Conservation (phyloP, 2,329 filamentous ascomycete species). For the Clarireedia sp. region DNA sequence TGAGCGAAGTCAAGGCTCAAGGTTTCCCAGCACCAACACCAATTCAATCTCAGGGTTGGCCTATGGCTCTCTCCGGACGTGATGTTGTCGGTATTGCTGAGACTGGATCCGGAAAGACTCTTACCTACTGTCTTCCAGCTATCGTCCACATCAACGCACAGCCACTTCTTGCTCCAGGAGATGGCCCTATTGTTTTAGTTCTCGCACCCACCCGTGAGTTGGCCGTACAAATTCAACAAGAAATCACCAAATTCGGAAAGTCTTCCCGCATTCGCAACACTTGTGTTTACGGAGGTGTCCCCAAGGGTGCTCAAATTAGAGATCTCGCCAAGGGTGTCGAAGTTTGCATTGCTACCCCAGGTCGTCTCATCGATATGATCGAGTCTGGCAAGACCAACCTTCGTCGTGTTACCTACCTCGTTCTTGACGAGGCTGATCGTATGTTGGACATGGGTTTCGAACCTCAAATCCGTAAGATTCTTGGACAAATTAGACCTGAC, state of each 20-base stretch:
- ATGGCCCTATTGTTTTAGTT: slow-evolving; percentile 93
- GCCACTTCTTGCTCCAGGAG: slow-evolving; percentile 86
- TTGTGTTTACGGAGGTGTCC: slow-evolving; percentile 97
- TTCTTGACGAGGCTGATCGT: slow-evolving; percentile 81
- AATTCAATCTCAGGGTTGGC: slow-evolving; percentile 98
- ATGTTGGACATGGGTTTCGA: slow-evolving; percentile 67
- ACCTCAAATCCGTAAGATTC: slow-evolving; percentile 98
- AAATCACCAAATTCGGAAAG: slow-evolving; percentile 97
- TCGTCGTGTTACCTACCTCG: slow-evolving; percentile 93
- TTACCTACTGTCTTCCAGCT: slow-evolving; percentile 94
- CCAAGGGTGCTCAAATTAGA: slow-evolving; percentile 93
- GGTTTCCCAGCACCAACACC: slow-evolving; percentile 89
- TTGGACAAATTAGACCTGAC: slow-evolving; percentile 93
- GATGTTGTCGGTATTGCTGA: slow-evolving; percentile 99
- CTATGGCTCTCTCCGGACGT: slow-evolving; percentile 95
- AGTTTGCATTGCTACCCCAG: slow-evolving; percentile 96
- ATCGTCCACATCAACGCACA: slow-evolving; percentile 99
- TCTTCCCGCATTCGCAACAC: slow-evolving; percentile 98
- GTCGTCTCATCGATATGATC: slow-evolving; percentile 96
- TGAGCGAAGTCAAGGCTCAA: slow-evolving; percentile 97
- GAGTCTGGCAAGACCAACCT: slow-evolving; percentile 98
- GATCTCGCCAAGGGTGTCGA: slow-evolving; percentile 93
- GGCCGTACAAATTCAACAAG: slow-evolving; percentile 96
- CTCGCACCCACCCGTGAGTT: slow-evolving; percentile 95
- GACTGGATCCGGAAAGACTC: slow-evolving; percentile 97